Percentiles rank a stretch among this genome's conserved stretches.
phyloP scores from a whole-genome alignment of 1,284 basidiomycete species.

The Ustilago curta region DNA sequence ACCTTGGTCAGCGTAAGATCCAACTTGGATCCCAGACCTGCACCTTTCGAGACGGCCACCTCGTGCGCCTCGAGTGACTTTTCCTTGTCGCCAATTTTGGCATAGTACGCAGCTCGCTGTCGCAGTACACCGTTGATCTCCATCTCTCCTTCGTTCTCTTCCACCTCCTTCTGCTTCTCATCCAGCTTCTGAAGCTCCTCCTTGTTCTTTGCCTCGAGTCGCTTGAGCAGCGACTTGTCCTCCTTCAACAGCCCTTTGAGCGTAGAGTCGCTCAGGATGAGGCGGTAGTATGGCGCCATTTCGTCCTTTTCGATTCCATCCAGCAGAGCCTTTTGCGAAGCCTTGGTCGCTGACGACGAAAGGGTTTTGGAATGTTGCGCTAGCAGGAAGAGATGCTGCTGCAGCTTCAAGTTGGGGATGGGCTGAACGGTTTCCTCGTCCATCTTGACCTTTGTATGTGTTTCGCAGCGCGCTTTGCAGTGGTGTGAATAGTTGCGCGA shows the following conservation, averaged over 20 bases:
- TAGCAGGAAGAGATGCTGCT: conserved; percentile 67
- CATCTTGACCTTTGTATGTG: conserved; percentile 35
- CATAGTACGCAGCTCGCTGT: conserved; percentile 87
- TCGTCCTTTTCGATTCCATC: conserved; percentile 83
- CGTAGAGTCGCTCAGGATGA: conserved; percentile 64
- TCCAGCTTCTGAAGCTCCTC: conserved; percentile 83
- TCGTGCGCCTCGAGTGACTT: conserved; percentile 79
- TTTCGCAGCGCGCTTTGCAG: neutral
- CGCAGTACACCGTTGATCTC: conserved; percentile 90
- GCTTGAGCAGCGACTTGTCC: conserved; percentile 76
- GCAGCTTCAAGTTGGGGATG: conserved; percentile 65
- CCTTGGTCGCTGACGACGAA: conserved; percentile 61
- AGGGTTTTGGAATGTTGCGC: conserved; percentile 46
- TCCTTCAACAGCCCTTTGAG: conserved; percentile 66
- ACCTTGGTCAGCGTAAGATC: conserved; percentile 91
- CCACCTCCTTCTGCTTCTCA: conserved; percentile 82
- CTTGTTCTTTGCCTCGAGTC: conserved; percentile 81
- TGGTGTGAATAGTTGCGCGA: neutral
- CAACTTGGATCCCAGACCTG: conserved; percentile 91
- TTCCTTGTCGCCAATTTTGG: conserved; percentile 87
- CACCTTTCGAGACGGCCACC: conserved; percentile 88
- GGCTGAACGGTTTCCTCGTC: conserved; percentile 65
- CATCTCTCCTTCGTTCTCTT: conserved; percentile 91
- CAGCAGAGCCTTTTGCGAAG: conserved; percentile 77
- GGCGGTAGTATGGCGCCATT: conserved; percentile 67